Conservation (phyloP, 345 rosid species). For the Luvunga scandens region DNA sequence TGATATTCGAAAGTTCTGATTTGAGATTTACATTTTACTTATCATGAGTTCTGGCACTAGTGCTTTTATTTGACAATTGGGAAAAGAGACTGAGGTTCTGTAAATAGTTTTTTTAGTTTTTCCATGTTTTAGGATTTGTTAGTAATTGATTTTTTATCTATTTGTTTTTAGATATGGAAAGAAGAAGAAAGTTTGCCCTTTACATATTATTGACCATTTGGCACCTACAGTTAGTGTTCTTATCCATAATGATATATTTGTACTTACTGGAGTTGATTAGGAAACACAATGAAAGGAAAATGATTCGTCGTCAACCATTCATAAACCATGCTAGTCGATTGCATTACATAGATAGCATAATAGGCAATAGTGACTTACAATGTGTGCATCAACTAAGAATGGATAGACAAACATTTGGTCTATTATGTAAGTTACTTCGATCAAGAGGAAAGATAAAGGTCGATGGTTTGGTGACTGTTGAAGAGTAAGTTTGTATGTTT, state of each 20-base stretch:
- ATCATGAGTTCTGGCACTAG: too few species aligned
- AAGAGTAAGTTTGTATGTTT: background rate
- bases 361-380: background rate
- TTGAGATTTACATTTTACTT: too few species aligned
- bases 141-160: background rate
- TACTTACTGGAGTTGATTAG: background rate
- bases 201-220: background rate
- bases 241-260: background rate
- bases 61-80: too few species aligned
- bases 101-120: too few species aligned
- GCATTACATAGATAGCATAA: background rate
- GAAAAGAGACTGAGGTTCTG: too few species aligned
- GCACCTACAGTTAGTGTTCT: background rate
- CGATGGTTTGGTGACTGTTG: background rate
- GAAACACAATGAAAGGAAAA: background rate
- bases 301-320: background rate
- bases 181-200: background rate
- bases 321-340: background rate
- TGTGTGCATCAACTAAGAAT: background rate
- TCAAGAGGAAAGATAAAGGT: background rate
- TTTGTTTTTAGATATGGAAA: background rate
- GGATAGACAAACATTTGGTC: background rate
- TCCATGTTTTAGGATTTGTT: too few species aligned
- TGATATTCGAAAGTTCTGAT: too few species aligned
- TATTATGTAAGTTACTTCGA: background rate